Evolutionary conservation across 768 basidiomycete genomes (phyloP), one percentile per base, ranked within the genome.

Genomic region (Boletus sp.): DNA sequence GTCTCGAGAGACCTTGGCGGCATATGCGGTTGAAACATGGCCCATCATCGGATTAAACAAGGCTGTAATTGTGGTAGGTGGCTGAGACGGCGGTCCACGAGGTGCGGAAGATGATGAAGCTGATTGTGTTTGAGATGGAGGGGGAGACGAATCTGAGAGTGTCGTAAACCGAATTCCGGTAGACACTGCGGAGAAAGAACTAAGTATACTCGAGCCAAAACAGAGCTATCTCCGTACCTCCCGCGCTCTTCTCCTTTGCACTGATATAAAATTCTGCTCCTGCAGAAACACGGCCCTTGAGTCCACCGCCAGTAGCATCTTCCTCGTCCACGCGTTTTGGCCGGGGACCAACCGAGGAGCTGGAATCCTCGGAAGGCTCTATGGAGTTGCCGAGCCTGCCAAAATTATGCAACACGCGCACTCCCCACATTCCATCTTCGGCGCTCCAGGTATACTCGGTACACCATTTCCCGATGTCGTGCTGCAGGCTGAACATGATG

Each of bases 11-110:
- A 92, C 86, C 49, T 87, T 88, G 3, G 95, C 92, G 0, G 93
- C 87, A 68, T 98, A 98, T 35, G 95, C 93, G 7, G 88, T 80
- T 2, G 92, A 92, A 44, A 98, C 78, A 66, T 98, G 94, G 1
- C 96, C 96, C 54, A 98, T 83, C 82, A 98, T 93, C 0, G 96
- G 96, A 68, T 97, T 98, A 71, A 95, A 93, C 27, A 96, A 79
- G 5, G 94, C 90, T 4, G 95, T 96, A 47, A 97, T 87, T 15
- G 94, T 95, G 1, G 94, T 97, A 1, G 96, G 93, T 0, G 96
- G 93, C 67, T 93, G 92, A 19, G 84, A 75, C 19, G 67, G 64
- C 4, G 65, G 60, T 1, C 61, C 61, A 11, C 68, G 67, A 39
- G 67, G 55, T 15, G 74, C 65, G 1, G 64, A 41, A 35, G 72